Evolutionary conservation across 768 basidiomycete genomes (phyloP).

Genomic region (Clathrus columnatus): DNA sequence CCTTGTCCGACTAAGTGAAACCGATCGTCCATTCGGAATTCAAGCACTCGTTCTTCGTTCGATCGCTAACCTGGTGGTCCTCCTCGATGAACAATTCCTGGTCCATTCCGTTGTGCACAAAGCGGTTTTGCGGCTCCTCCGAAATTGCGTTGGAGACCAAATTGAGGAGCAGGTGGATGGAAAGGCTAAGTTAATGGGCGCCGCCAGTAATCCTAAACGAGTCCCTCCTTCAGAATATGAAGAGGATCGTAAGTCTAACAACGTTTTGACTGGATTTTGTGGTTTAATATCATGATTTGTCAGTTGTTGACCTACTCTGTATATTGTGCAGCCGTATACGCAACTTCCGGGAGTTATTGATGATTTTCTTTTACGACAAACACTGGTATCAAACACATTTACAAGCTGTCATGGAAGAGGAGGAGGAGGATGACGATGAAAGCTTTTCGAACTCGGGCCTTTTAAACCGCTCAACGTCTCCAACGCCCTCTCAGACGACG

Average conservation of each 20-base stretch:
- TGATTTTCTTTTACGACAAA: conserved; percentile 97
- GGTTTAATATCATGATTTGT: neutral
- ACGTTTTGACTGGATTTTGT: neutral
- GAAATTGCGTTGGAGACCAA: conserved; percentile 89
- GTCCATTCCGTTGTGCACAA: conserved; percentile 87
- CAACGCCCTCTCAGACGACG: conserved; percentile 52
- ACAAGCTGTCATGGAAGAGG: conserved; percentile 69
- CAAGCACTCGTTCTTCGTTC: conserved; percentile 82
- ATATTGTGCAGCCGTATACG: conserved; percentile 88
- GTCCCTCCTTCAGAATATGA: conserved; percentile 82
- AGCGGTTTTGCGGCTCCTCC: conserved; percentile 74
- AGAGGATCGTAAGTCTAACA: conserved; percentile 60
- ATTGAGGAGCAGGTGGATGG: conserved; percentile 83
- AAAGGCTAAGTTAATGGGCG: conserved; percentile 67
- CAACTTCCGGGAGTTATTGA: conserved; percentile 78
- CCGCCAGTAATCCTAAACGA: conserved; percentile 61
- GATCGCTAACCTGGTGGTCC: conserved; percentile 84
- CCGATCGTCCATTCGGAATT: conserved; percentile 81
- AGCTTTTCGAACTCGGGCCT: neutral
- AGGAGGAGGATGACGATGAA: conserved; percentile 49
- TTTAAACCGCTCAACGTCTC: conserved; percentile 36
- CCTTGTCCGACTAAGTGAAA: conserved; percentile 78
- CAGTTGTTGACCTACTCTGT: conserved; percentile 88
- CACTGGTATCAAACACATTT: conserved; percentile 75
- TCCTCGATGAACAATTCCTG: conserved; percentile 88